A percentile compares a stretch with the other conserved stretches of the same genome.
These are phyloP conservation scores for Trypanosoma rangeli DNA, from an alignment of 208 protist species.

Conservation along the genomic window DNA sequence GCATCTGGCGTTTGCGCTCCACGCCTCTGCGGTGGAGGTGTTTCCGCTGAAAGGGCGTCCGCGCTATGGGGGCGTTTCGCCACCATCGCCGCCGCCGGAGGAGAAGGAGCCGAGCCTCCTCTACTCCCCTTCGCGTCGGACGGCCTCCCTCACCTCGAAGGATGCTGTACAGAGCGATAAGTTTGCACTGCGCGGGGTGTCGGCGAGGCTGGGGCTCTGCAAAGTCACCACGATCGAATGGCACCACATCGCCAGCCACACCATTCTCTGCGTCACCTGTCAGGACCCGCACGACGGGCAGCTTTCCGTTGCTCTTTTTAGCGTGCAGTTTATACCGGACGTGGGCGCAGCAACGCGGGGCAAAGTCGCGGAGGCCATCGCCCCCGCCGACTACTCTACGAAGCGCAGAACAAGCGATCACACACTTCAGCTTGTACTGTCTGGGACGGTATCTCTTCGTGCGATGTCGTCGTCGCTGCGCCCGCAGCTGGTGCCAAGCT, in stretches of 20 bases:
- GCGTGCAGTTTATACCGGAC: constrained; percentile 47
- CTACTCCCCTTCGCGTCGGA: constrained; percentile 17
- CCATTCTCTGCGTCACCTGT: constrained; percentile 76
- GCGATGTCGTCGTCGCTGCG: constrained; percentile 26
- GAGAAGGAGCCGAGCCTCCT: constrained; percentile 8
- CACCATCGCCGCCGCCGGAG: neutral
- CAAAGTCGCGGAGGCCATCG: too few relatives aligned
- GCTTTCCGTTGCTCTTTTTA: constrained; percentile 62
- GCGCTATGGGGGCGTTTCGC: neutral
- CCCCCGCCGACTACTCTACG: neutral
- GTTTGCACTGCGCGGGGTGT: constrained; percentile 53
- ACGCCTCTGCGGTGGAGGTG: constrained; percentile 54
- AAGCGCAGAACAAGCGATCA: constrained; percentile 4
- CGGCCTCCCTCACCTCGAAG: constrained; percentile 21
- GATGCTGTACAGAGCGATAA: constrained; percentile 25
- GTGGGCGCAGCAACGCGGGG: neutral
- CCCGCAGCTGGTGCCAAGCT: constrained; percentile 53
- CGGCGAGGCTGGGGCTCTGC: constrained; percentile 51
- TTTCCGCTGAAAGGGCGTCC: constrained; percentile 41
- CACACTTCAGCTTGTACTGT: constrained; percentile 26
- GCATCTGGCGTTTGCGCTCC: constrained; percentile 60
- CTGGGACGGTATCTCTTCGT: constrained; percentile 16
- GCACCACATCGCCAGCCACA: constrained; percentile 64
- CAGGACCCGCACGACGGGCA: constrained; percentile 38
- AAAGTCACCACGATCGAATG: constrained; percentile 53